A percentile compares a stretch with the other conserved stretches of the same genome.
phyloP scores from a whole-genome alignment of 179 eudicot species.

The Sideroxylon spinosum region DNA sequence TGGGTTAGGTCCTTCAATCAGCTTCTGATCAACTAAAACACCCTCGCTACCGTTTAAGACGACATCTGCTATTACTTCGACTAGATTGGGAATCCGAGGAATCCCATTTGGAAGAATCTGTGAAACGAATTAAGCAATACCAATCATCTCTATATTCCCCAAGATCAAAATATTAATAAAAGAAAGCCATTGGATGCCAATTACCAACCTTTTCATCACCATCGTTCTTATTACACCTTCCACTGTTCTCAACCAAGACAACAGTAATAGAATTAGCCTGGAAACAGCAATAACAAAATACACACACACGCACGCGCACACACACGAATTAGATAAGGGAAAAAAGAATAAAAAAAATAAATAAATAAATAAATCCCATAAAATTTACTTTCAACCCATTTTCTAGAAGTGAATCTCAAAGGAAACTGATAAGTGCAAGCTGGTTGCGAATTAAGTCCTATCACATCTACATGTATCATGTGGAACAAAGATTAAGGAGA shows the following conservation, averaged over 20 bases:
- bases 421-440: no score
- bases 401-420: no score
- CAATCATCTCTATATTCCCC: background rate
- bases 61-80: conserved; percentile 58
- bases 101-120: conserved; percentile 84
- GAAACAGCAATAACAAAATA: no score
- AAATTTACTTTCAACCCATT: no score
- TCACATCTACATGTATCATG: no score
- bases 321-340: no score
- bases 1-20: conserved; percentile 94
- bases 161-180: background rate
- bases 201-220: conserved; percentile 72
- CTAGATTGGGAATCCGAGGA: conserved; percentile 84
- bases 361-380: no score
- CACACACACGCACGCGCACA: no score
- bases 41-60: conserved; percentile 63
- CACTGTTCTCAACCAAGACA: conserved; percentile 95
- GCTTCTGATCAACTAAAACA: conserved; percentile 69
- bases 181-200: background rate
- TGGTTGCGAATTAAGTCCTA: no score
- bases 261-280: conserved; percentile 68
- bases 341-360: background rate
- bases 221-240: conserved; percentile 88
- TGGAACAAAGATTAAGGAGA: no score
- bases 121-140: background rate